Percentiles rank a stretch among this genome's conserved stretches.
These are phyloP conservation scores for Leucosporidium creatinivorum DNA, from an alignment of 768 basidiomycete genomes.

Conservation along the genomic window DNA sequence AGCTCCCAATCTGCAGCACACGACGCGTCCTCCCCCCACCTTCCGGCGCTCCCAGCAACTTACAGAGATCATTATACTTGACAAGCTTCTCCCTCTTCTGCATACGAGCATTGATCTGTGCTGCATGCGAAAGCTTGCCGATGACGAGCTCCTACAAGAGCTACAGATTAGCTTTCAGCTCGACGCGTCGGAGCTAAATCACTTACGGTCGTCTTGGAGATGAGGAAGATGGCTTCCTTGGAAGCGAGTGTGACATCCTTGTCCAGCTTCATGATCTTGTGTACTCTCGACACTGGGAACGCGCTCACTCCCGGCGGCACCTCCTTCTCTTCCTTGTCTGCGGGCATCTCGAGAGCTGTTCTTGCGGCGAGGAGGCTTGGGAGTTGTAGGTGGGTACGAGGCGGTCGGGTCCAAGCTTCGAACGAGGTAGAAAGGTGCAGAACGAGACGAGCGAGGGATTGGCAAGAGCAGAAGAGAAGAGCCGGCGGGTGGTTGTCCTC, in stretches of 20 bases:
- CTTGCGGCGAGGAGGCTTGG: too few relatives aligned
- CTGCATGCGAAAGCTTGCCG: constrained; percentile 40
- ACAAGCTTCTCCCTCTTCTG: constrained; percentile 41
- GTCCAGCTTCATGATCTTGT: constrained; percentile 44
- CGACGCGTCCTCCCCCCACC: background rate
- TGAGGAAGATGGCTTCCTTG: constrained; percentile 44
- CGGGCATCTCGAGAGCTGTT: background rate
- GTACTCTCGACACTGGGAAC: constrained; percentile 40
- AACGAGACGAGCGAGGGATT: too few relatives aligned
- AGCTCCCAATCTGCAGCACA: background rate
- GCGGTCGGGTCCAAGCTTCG: too few relatives aligned
- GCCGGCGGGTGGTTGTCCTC: too few relatives aligned
- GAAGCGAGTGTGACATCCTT: constrained; percentile 42
- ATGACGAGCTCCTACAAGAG: constrained; percentile 43
- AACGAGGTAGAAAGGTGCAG: too few relatives aligned
- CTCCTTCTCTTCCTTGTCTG: too few relatives aligned
- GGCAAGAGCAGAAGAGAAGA: too few relatives aligned
- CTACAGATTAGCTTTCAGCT: background rate
- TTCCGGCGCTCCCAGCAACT: constrained; percentile 4
- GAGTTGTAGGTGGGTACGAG: too few relatives aligned
- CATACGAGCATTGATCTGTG: constrained; percentile 41
- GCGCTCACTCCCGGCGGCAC: constrained; percentile 37
- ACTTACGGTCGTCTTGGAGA: constrained; percentile 43
- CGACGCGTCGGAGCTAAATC: background rate
- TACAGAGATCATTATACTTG: constrained; percentile 42